Percentiles rank a stretch among this genome's conserved stretches.
Conservation (phyloP, 768 basidiomycete species). For the Suillus variegatus region DNA sequence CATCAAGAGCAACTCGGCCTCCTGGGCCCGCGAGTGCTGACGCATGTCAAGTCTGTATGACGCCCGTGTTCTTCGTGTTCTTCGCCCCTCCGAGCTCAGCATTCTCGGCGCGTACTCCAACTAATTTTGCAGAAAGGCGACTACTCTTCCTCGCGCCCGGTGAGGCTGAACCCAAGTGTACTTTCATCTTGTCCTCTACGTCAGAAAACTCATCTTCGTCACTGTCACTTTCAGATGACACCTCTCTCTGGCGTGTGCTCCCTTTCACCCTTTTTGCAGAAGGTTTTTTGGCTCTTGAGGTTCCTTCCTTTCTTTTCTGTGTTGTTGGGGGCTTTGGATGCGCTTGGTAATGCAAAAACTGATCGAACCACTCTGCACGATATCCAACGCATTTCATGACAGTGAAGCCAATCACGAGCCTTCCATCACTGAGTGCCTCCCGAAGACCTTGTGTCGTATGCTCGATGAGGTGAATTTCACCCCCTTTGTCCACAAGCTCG, state of each 20-base stretch:
- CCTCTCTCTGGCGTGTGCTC: background rate
- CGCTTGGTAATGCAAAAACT: slow-evolving; percentile 14
- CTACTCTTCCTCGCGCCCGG: background rate
- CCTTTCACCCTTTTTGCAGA: background rate
- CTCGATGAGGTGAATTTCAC: slow-evolving; percentile 5
- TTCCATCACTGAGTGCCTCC: slow-evolving; percentile 18
- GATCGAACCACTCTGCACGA: slow-evolving; percentile 21
- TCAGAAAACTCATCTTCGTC: slow-evolving; percentile 16
- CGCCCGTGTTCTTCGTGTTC: no score
- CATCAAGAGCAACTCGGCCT: no score
- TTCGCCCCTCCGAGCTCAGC: no score
- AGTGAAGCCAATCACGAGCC: slow-evolving; percentile 19
- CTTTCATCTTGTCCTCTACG: background rate
- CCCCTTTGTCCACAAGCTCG: slow-evolving; percentile 4
- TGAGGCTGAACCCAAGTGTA: background rate
- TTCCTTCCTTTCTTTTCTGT: slow-evolving; percentile 2
- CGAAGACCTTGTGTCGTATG: slow-evolving; percentile 9
- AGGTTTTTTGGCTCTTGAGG: background rate
- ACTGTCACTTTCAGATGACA: slow-evolving; percentile 5
- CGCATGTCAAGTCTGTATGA: no score
- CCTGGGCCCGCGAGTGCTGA: no score
- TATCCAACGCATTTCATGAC: slow-evolving; percentile 22
- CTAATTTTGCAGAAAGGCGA: background rate
- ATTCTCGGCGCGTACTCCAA: no score
- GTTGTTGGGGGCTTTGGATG: slow-evolving; percentile 13